Percentiles rank a stretch among this genome's conserved stretches.
These are phyloP conservation scores for Coemansia sp. DNA, from an alignment of 192 early-diverging fungal genomes.

Conservation along the genomic window DNA sequence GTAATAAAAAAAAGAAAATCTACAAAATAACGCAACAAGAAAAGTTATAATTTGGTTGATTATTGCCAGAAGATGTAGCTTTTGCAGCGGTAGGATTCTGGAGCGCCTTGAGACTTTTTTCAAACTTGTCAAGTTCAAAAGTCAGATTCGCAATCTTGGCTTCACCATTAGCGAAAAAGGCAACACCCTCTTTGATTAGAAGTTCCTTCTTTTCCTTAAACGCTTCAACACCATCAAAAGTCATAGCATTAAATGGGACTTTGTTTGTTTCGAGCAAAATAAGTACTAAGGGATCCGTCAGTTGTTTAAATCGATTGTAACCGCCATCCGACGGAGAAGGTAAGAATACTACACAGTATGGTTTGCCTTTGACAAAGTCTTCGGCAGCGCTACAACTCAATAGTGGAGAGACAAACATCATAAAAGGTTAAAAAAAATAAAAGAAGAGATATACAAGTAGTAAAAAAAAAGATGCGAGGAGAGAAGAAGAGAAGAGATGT, in stretches of 20 bases:
- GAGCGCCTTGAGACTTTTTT: background rate
- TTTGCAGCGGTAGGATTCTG: background rate
- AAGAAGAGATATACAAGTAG: background rate
- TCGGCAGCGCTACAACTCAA: background rate
- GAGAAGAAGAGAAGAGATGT: too few species aligned
- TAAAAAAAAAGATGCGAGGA: background rate
- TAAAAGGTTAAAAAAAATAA: too few species aligned
- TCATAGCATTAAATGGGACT: background rate
- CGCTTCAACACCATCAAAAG: background rate
- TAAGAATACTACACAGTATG: background rate
- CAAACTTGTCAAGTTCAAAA: background rate
- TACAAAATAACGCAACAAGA: conserved; percentile 6
- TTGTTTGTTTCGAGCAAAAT: background rate
- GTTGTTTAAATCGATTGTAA: background rate
- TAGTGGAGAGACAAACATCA: background rate
- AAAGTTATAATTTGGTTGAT: background rate
- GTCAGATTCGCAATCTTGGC: background rate
- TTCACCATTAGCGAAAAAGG: background rate
- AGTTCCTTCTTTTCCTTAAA: conserved; percentile 14
- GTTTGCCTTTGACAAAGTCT: background rate
- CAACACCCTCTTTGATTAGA: background rate
- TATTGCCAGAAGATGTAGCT: too few species aligned
- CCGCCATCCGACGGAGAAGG: background rate
- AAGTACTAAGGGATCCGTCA: background rate
- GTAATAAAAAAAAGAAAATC: background rate